Percentiles rank a stretch among this genome's conserved stretches.
phyloP scores from a whole-genome alignment of 2,329 filamentous ascomycete genomes.

The Corinectria fuckeliana region DNA sequence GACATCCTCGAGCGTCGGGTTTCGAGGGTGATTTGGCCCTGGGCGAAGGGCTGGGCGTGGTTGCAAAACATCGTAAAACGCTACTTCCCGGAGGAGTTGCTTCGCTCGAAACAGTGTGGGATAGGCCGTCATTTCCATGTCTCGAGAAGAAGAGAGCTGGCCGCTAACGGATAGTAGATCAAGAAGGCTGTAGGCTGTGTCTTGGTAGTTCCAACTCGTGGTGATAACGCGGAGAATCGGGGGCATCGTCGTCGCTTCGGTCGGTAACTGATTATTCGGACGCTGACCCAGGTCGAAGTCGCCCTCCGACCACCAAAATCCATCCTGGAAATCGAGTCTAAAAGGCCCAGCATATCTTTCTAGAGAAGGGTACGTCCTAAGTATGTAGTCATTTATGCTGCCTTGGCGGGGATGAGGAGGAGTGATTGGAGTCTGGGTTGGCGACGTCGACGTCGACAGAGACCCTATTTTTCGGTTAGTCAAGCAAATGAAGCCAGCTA shows the following conservation, averaged over 20 bases:
- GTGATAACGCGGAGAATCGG: constrained; percentile 58
- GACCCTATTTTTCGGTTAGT: constrained; percentile 45
- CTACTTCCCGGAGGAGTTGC: constrained; percentile 59
- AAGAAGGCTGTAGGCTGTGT: constrained; percentile 58
- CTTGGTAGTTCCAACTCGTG: constrained; percentile 58
- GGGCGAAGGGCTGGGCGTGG: constrained; percentile 51
- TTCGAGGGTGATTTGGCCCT: constrained; percentile 33
- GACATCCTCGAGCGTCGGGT: constrained; percentile 51
- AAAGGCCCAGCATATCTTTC: constrained; percentile 51
- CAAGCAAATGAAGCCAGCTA: neutral
- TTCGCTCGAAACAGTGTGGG: constrained; percentile 62
- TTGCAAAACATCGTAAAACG: constrained; percentile 61
- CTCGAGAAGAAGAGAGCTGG: constrained; percentile 55
- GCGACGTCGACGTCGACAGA: constrained; percentile 55
- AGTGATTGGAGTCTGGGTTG: constrained; percentile 56
- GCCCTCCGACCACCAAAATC: constrained; percentile 63
- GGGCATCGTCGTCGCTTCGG: constrained; percentile 49
- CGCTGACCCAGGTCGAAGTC: constrained; percentile 48
- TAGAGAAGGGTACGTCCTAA: constrained; percentile 53
- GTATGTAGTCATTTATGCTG: constrained; percentile 59
- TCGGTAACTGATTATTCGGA: constrained; percentile 18
- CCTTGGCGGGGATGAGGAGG: constrained; percentile 57
- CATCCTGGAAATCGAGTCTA: constrained; percentile 60
- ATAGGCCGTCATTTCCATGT: constrained; percentile 55
- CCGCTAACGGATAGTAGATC: constrained; percentile 59